These are phyloP conservation scores for Penicillium roqueforti DNA, from an alignment of 495 filamentous ascomycete genomes.

Conservation along the genomic window DNA sequence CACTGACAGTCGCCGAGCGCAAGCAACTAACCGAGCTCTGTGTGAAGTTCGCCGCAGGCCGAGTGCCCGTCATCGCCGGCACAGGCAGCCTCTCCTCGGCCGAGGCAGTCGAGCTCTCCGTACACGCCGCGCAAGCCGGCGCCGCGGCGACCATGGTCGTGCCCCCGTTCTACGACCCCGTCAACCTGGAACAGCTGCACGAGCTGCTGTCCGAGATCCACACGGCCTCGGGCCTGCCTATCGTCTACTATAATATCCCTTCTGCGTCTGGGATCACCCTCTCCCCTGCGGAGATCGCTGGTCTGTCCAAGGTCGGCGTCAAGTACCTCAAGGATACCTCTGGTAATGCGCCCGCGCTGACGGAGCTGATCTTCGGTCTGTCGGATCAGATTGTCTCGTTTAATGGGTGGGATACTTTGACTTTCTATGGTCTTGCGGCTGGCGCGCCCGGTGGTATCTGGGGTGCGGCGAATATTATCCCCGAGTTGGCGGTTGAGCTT, in stretches of 20 bases:
- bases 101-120: constrained; percentile 34
- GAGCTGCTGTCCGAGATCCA: constrained; percentile 32
- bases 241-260: constrained; percentile 39
- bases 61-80: constrained; percentile 34
- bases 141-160: constrained; percentile 37
- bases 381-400: constrained; percentile 31
- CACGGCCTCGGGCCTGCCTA: constrained; percentile 22
- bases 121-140: constrained; percentile 29
- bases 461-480: constrained; percentile 38
- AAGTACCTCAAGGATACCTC: constrained; percentile 39
- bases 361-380: constrained; percentile 30
- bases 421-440: constrained; percentile 35
- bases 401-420: constrained; percentile 39
- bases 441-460: constrained; percentile 30
- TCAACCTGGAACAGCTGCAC: constrained; percentile 28
- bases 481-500: constrained; percentile 33
- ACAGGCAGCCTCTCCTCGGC: constrained; percentile 27
- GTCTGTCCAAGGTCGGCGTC: constrained; percentile 28
- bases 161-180: constrained; percentile 37
- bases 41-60: constrained; percentile 32
- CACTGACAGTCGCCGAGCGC: constrained; percentile 28
- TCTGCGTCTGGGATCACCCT: constrained; percentile 26
- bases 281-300: constrained; percentile 25
- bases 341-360: constrained; percentile 34
- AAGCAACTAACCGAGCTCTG: constrained; percentile 39